Evolutionary conservation across 106 monocot genomes (phyloP).

Genomic region (Platanthera guangdongensis): DNA sequence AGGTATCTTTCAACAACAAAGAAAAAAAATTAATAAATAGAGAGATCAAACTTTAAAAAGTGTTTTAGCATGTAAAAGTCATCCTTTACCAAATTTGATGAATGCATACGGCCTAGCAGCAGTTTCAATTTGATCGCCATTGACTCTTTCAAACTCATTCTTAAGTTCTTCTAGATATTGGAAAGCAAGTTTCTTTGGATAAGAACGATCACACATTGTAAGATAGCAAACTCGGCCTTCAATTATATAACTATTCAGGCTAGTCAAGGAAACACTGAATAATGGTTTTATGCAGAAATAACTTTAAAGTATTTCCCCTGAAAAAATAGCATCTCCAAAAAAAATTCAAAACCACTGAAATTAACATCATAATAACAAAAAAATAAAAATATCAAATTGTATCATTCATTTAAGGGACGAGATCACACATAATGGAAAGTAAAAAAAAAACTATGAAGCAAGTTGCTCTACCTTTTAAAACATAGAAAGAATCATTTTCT

Average conservation of each 20-base stretch:
- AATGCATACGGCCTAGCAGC: slow-evolving; percentile 97
- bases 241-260: slow-evolving; percentile 71
- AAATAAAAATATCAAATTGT: no score
- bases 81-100: slow-evolving; percentile 84
- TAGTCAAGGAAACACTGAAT: slow-evolving; percentile 32
- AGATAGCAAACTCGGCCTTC: slow-evolving; percentile 97
- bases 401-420: no score
- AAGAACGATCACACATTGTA: slow-evolving; percentile 97
- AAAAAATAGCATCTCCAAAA: neutral
- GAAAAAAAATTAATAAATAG: neutral
- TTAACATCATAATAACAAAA: no score
- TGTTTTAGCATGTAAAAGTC: neutral
- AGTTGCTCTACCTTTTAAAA: no score
- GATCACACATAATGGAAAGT: no score
- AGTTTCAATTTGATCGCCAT: slow-evolving; percentile 90
- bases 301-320: neutral
- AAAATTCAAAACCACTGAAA: no score
- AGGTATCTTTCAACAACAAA: slow-evolving; percentile 53
- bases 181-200: slow-evolving; percentile 98
- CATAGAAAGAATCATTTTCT: no score
- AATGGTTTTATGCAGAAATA: neutral
- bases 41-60: neutral
- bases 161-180: slow-evolving; percentile 98
- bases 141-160: slow-evolving; percentile 93
- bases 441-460: no score